Percentiles rank a stretch among this genome's conserved stretches.
Conservation (phyloP, 371 early-diverging fungal genomes). For the Mucor racemosus region DNA sequence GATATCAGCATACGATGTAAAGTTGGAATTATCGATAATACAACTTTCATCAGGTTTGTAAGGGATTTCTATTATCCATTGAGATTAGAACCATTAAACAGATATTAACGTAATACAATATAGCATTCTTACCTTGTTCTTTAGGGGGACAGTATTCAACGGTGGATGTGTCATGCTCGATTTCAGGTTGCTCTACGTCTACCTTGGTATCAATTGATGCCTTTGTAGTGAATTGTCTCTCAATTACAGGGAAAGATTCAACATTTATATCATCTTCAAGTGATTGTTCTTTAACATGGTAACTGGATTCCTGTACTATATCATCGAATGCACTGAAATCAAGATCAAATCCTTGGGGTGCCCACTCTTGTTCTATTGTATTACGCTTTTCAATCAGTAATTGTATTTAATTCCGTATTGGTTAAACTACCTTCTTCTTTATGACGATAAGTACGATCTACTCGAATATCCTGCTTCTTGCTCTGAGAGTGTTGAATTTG, state of each 20-base stretch:
- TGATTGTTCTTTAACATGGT: not conserved
- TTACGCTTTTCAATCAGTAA: too few species aligned
- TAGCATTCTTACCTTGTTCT: constrained; percentile 10
- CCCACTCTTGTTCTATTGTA: constrained; percentile 9
- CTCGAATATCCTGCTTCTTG: constrained; percentile 2
- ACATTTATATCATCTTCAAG: not conserved
- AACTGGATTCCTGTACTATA: not conserved
- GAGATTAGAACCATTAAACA: not conserved
- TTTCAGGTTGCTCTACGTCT: not conserved
- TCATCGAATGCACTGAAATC: constrained; percentile 14
- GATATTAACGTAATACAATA: too few species aligned
- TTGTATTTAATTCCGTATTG: too few species aligned
- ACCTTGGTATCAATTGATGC: not conserved
- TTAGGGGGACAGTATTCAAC: constrained; percentile 22
- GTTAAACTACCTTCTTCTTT: constrained; percentile 12
- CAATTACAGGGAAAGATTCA: constrained; percentile 3
- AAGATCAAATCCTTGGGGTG: constrained; percentile 10
- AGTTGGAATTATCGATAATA: not conserved
- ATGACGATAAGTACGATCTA: constrained; percentile 6
- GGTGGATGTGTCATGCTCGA: constrained; percentile 5
- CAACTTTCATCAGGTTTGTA: constrained; percentile 6
- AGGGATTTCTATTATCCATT: constrained; percentile 1
- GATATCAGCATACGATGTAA: not conserved
- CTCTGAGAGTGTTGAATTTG: not conserved
- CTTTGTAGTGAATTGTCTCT: not conserved